Base-by-base conservation (phyloP, 495 filamentous ascomycete species). In the Xylaria curta region DNA sequence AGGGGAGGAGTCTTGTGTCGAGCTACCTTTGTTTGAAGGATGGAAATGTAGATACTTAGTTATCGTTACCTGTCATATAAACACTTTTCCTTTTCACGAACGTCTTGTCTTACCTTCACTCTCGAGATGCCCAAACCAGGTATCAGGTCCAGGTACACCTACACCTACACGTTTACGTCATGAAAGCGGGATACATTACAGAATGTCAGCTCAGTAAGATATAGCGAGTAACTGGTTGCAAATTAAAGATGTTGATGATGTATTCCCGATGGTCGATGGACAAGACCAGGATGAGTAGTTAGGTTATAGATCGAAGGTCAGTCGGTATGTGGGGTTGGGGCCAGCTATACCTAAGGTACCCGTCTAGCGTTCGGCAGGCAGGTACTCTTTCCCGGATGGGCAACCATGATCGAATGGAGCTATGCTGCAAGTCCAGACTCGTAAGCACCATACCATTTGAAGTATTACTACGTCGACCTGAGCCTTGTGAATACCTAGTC, bases 401-500 rank as follows among this genome's bases (percentile, higher is more conserved):
- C 9, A 56, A 31, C 9, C 9, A 31, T 56, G 3, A 56, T 31
- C 24, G 51, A 54, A 54, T n/a, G 26, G 53, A 56, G 53, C 53
- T 56, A 56, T 56, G 53, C 51, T 62, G 21, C 38, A 31, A 62
- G n/a, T 46, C 60, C 17, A 9, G 10, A 28, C 21, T 46, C 21
- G 40, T 46, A 28, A 42, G 53, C 65, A 56, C 49, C 24, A 66
- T 67, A 42, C 62, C 26, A 66, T 49, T 60, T 60, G 58, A 12
- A 60, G 31, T 60, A 60, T 63, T 63, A 63, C 60, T 63, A 47
- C 62, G 8, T 28, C 40, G 12, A 9, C 10, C 40, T 8, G 56
- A 58, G 28, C 44, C 68, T 49, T 63, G 68, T 36, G 24, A 33
- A 63, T 26, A 70, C 28, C 28, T 31, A 31, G 31, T 70, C 19